Conservation (phyloP, 1,139 yeast genomes). For the Yamadazyma membranifaciens region DNA sequence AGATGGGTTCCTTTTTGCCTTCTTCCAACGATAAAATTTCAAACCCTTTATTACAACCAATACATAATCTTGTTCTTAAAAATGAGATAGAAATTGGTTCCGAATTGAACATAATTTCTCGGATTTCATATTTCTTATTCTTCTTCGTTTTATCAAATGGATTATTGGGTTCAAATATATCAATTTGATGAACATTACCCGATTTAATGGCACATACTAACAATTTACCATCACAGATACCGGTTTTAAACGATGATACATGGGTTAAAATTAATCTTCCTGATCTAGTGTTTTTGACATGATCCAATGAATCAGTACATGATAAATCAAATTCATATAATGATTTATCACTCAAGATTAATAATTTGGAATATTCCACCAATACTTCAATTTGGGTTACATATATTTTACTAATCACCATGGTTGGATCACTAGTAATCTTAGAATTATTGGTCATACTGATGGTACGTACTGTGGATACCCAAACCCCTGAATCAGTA, state of each 20-base stretch:
- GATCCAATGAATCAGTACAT: constrained; percentile 67
- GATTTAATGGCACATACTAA: constrained; percentile 88
- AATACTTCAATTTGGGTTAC: constrained; percentile 89
- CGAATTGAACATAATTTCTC: constrained; percentile 77
- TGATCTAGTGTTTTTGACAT: constrained; percentile 65
- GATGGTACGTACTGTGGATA: constrained; percentile 58
- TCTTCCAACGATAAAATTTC: constrained; percentile 87
- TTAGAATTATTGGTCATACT: constrained; percentile 44
- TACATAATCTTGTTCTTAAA: constrained; percentile 81
- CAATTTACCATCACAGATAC: constrained; percentile 86
- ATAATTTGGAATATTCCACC: constrained; percentile 84
- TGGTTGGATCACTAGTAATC: constrained; percentile 70
- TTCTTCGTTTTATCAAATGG: constrained; percentile 52
- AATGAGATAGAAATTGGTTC: constrained; percentile 93
- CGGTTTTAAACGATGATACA: constrained; percentile 86
- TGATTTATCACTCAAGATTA: constrained; percentile 80
- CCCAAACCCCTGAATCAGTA: constrained; percentile 87
- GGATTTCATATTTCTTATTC: constrained; percentile 66
- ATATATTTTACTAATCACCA: constrained; percentile 71
- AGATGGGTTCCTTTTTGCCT: constrained; percentile 68
- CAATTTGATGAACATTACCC: constrained; percentile 69
- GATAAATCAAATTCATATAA: constrained; percentile 78
- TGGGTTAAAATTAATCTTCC: constrained; percentile 82
- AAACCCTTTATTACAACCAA: constrained; percentile 95
- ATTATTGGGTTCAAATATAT: constrained; percentile 77